Percentiles rank a stretch among this genome's conserved stretches.
These are phyloP conservation scores for Hanseniaspora clermontiae DNA, from an alignment of 805 yeast species.

Conservation along the genomic window DNA sequence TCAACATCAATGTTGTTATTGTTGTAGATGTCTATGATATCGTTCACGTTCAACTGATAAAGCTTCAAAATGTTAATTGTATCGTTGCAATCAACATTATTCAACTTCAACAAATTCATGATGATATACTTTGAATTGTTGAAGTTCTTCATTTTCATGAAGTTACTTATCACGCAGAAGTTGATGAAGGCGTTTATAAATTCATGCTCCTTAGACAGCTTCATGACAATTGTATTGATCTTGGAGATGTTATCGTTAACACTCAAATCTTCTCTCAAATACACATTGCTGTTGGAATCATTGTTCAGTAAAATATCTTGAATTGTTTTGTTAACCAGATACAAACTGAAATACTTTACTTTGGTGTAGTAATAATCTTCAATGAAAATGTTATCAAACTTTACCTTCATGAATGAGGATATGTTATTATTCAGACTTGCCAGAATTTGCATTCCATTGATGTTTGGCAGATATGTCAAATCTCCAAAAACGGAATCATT, in stretches of 20 bases:
- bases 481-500: not conserved
- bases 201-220: not conserved
- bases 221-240: not conserved
- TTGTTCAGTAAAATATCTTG: not conserved
- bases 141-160: not conserved
- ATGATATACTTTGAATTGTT: not conserved
- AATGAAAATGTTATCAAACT: not conserved
- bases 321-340: not conserved
- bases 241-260: not conserved
- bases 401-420: not conserved
- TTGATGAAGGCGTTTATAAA: not conserved
- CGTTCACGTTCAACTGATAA: slow-evolving; percentile 1
- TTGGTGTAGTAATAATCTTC: not conserved
- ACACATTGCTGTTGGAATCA: not conserved
- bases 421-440: not conserved
- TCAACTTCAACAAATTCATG: not conserved
- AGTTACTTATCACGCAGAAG: not conserved
- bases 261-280: slow-evolving; percentile 8
- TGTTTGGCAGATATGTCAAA: not conserved
- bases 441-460: slow-evolving; percentile 1
- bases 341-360: not conserved
- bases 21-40: slow-evolving; percentile 4
- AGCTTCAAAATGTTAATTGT: not conserved
- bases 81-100: not conserved
- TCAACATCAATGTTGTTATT: not conserved